phyloP scores from a whole-genome alignment of 1,139 yeast species.

The Magnusiomyces magnusii region DNA sequence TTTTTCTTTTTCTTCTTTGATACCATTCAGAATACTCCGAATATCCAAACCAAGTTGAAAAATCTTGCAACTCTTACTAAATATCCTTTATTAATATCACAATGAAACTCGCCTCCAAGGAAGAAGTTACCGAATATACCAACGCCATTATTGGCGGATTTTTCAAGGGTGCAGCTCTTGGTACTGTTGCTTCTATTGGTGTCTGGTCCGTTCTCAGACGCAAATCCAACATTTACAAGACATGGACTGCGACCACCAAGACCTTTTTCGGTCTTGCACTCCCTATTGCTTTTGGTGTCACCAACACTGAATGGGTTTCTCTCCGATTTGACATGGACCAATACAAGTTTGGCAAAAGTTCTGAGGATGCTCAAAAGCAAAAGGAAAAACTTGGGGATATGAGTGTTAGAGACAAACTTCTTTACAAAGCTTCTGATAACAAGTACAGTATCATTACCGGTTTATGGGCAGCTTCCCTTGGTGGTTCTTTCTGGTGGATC shows the following conservation, averaged over 20 bases:
- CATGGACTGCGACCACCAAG: conserved; percentile 17
- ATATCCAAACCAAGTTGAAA: neutral
- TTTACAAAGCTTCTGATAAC: conserved; percentile 35
- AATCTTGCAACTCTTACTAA: too few relatives aligned
- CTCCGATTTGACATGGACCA: conserved; percentile 27
- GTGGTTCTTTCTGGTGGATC: conserved; percentile 72
- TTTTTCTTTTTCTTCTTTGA: too few relatives aligned
- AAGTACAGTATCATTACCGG: conserved; percentile 71
- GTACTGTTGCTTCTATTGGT: conserved; percentile 47
- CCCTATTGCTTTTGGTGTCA: conserved; percentile 27
- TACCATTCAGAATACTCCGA: neutral
- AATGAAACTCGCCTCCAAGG: conserved; percentile 63
- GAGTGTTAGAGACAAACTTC: conserved; percentile 7
- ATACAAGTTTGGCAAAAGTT: conserved; percentile 16
- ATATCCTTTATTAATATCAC: conserved; percentile 8
- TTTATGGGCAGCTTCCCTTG: conserved; percentile 83
- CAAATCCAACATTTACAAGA: conserved; percentile 22
- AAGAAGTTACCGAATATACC: conserved; percentile 59
- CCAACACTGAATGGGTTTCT: conserved; percentile 32
- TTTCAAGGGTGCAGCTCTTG: conserved; percentile 51
- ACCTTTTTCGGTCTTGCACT: conserved; percentile 30
- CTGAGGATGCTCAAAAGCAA: neutral
- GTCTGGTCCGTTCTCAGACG: conserved; percentile 20
- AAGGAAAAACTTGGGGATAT: conserved; percentile 6
- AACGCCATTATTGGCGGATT: conserved; percentile 54